These are phyloP conservation scores for Macrotyloma uniflorum DNA, from an alignment of 306 rosid species.

Conservation along the genomic window DNA sequence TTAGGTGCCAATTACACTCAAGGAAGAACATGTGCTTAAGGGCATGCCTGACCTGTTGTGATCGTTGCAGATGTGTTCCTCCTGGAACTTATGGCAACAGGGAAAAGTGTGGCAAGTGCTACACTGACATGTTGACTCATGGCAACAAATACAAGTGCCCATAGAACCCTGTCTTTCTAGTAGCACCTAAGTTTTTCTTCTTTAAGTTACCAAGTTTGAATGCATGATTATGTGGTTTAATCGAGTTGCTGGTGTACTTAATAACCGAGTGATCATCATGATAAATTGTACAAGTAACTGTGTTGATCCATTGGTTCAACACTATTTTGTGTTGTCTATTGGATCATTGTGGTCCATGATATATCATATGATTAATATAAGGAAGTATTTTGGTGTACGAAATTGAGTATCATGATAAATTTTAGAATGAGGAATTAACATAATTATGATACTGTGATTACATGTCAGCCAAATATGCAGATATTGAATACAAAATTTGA, in stretches of 20 bases:
- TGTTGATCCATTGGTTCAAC: slow-evolving; percentile 24
- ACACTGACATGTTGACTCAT: slow-evolving; percentile 78
- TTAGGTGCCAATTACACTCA: slow-evolving; percentile 64
- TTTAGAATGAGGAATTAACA: too few species aligned
- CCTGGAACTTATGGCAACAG: slow-evolving; percentile 91
- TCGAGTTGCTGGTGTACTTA: slow-evolving; percentile 10
- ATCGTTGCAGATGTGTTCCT: slow-evolving; percentile 89
- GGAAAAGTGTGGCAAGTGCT: slow-evolving; percentile 87
- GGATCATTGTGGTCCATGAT: not conserved
- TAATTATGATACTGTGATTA: too few species aligned
- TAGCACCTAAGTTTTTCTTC: not conserved
- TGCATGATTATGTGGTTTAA: not conserved
- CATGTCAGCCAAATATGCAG: too few species aligned
- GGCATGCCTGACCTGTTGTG: slow-evolving; percentile 86
- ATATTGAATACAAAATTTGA: too few species aligned
- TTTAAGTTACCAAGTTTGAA: not conserved
- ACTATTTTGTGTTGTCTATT: slow-evolving; percentile 24
- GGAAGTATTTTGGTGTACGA: slow-evolving; percentile 15
- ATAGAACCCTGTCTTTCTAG: slow-evolving; percentile 4
- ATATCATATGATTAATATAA: slow-evolving; percentile 6
- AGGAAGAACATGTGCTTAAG: slow-evolving; percentile 64
- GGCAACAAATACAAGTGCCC: slow-evolving; percentile 78
- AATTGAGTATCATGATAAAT: too few species aligned
- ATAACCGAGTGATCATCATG: slow-evolving; percentile 16
- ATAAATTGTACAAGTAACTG: not conserved